Evolutionary conservation across 2,329 filamentous ascomycete species (phyloP).

Genomic region (Elsinoe fawcettii): DNA sequence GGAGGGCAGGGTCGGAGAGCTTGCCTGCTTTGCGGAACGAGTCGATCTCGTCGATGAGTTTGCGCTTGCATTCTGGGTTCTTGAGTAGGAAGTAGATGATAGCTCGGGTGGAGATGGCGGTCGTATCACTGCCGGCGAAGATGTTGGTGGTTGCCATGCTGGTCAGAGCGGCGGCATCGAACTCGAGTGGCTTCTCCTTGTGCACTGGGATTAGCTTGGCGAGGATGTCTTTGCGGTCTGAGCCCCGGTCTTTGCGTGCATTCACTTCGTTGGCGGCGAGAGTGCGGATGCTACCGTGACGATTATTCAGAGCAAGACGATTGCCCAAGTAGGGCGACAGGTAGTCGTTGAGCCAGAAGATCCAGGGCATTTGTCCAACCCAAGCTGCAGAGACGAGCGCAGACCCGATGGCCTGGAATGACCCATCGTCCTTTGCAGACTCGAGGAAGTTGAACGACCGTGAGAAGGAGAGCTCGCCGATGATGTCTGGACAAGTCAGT

Average conservation of each 20-base stretch:
- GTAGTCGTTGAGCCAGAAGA: constrained; percentile 28
- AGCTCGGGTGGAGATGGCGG: constrained; percentile 32
- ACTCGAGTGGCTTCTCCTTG: constrained; percentile 30
- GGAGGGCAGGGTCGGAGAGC: constrained; percentile 26
- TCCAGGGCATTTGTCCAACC: constrained; percentile 33
- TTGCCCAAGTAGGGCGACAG: constrained; percentile 33
- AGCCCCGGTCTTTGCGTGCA: constrained; percentile 27
- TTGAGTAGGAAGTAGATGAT: constrained; percentile 35
- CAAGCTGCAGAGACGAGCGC: constrained; percentile 30
- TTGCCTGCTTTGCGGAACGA: constrained; percentile 20
- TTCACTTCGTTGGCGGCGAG: constrained; percentile 28
- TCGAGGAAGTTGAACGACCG: constrained; percentile 34
- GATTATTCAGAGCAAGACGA: constrained; percentile 28
- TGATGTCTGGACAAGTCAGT: constrained; percentile 29
- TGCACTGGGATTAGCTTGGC: constrained; percentile 31
- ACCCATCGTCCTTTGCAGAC: constrained; percentile 28
- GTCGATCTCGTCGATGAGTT: constrained; percentile 32
- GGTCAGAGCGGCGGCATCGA: constrained; percentile 32
- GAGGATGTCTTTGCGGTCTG: constrained; percentile 33
- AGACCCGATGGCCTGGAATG: constrained; percentile 29
- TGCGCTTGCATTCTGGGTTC: constrained; percentile 26
- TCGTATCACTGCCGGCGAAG: constrained; percentile 39
- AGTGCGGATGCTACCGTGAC: constrained; percentile 29
- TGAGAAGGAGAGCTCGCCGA: constrained; percentile 35
- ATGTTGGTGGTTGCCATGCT: constrained; percentile 34